These are phyloP conservation scores for Massarina eburnea DNA, from an alignment of 2,329 filamentous ascomycete genomes.

Conservation along the genomic window DNA sequence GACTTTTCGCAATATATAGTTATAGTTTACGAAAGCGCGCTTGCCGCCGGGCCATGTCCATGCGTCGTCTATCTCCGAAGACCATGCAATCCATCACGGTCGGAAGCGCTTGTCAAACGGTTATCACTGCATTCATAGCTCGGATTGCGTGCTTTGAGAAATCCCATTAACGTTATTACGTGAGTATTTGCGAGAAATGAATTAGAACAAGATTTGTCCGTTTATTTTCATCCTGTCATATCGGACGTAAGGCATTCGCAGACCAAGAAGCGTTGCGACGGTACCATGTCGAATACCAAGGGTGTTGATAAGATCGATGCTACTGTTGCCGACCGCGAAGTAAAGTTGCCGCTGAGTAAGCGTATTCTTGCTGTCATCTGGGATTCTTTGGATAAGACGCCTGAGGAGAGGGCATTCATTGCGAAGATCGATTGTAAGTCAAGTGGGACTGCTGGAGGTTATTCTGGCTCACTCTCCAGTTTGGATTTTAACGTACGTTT, in stretches of 20 bases:
- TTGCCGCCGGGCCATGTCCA: background rate
- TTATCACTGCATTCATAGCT: background rate
- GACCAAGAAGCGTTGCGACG: too few species aligned
- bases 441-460: background rate
- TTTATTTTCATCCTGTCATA: background rate
- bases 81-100: background rate
- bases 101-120: background rate
- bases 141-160: background rate
- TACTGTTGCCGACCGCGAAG: background rate
- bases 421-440: conserved; percentile 9
- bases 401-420: conserved; percentile 8
- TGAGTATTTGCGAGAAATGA: background rate
- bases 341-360: conserved; percentile 5
- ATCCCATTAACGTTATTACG: background rate
- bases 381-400: conserved; percentile 9
- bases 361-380: conserved; percentile 6
- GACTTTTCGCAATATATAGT: too few species aligned
- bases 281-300: conserved; percentile 2
- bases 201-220: background rate
- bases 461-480: background rate
- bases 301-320: background rate
- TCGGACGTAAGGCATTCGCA: background rate
- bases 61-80: background rate
- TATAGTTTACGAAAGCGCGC: too few species aligned
- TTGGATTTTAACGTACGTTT: conserved; percentile 8